Evolutionary conservation across 495 filamentous ascomycete genomes (phyloP).

Genomic region (Chaetomidium leptoderma): DNA sequence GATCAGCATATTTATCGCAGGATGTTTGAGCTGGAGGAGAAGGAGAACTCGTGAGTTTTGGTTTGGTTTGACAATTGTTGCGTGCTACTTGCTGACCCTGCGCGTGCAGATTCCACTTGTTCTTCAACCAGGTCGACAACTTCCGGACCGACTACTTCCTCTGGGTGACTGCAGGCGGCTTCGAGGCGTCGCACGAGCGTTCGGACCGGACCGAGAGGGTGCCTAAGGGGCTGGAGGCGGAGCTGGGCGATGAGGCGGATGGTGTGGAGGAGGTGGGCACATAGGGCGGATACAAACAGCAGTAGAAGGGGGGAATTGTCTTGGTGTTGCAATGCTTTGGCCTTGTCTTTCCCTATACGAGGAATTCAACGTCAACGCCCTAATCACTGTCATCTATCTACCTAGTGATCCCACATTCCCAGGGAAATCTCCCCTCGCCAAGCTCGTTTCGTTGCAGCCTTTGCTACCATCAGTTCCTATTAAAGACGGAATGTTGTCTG

Average conservation of each 20-base stretch:
- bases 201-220: conserved; percentile 30
- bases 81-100: conserved; percentile 10
- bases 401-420: too few relatives aligned
- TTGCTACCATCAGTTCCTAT: too few relatives aligned
- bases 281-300: conserved; percentile 3
- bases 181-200: conserved; percentile 50
- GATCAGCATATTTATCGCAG: conserved; percentile 86
- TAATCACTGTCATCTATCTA: too few relatives aligned
- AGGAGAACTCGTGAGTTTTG: conserved; percentile 63
- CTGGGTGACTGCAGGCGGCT: conserved; percentile 65
- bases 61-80: background rate
- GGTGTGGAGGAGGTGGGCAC: conserved; percentile 35
- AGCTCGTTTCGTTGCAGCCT: too few relatives aligned
- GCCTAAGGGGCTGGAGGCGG: conserved; percentile 32
- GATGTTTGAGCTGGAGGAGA: conserved; percentile 85
- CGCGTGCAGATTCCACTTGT: conserved; percentile 60
- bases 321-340: background rate
- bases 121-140: conserved; percentile 82
- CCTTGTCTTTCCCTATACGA: too few relatives aligned
- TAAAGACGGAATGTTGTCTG: too few relatives aligned
- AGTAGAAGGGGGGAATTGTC: background rate
- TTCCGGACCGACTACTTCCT: conserved; percentile 69
- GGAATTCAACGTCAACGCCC: too few relatives aligned
- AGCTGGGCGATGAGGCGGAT: conserved; percentile 38
- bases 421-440: too few relatives aligned